These are phyloP conservation scores for Fraxinus americana DNA, from an alignment of 257 asterid species.

Conservation along the genomic window DNA sequence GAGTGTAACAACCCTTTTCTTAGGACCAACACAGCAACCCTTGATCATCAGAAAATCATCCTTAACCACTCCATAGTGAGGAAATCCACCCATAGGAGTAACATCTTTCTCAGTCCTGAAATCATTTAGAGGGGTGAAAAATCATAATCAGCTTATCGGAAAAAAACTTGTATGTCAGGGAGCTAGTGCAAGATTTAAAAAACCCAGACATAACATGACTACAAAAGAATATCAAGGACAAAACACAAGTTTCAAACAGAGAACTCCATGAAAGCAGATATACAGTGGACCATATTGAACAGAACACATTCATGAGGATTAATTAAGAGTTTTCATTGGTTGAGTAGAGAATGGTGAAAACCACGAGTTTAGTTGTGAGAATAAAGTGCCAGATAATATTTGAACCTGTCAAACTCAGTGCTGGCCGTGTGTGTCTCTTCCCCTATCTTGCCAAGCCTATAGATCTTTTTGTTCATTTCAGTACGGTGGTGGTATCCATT, in stretches of 20 bases:
- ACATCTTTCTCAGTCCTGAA: conserved; percentile 57
- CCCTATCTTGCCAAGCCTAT: conserved; percentile 61
- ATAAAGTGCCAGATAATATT: background rate
- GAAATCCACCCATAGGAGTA: conserved; percentile 61
- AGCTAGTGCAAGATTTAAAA: background rate
- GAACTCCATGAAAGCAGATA: background rate
- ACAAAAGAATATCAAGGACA: background rate
- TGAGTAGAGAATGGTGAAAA: background rate
- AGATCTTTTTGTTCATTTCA: conserved; percentile 64
- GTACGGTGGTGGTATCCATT: conserved; percentile 70
- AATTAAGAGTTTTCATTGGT: background rate
- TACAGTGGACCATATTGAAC: too few species aligned
- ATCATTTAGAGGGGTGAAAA: background rate
- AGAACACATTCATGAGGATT: background rate
- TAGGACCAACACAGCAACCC: conserved; percentile 60
- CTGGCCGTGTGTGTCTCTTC: conserved; percentile 47
- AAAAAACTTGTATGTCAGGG: background rate
- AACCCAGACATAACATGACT: background rate
- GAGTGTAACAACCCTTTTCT: conserved; percentile 54
- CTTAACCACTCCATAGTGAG: conserved; percentile 59
- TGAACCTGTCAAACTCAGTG: conserved; percentile 58
- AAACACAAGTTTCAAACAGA: background rate
- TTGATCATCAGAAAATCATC: conserved; percentile 55
- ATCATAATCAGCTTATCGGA: background rate
- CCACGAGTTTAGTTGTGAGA: background rate